A percentile compares a stretch with the other conserved stretches of the same genome.
These are phyloP conservation scores for Haplographium delicatum DNA, from an alignment of 495 filamentous ascomycete species.

Conservation along the genomic window DNA sequence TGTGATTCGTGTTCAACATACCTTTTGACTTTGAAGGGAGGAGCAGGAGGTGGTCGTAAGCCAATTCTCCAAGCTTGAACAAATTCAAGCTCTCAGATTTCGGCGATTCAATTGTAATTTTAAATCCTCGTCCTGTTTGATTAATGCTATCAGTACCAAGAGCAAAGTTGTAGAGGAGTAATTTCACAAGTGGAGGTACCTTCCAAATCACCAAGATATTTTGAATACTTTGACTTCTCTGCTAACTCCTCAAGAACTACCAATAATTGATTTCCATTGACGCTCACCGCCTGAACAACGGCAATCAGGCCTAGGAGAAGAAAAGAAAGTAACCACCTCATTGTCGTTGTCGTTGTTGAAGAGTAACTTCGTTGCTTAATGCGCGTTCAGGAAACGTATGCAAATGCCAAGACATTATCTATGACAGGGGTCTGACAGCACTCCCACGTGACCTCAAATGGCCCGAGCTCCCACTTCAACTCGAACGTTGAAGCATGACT, in stretches of 20 bases:
- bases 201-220: conserved; percentile 75
- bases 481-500: conserved; percentile 5
- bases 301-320: conserved; percentile 58
- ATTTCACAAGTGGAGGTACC: conserved; percentile 40
- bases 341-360: conserved; percentile 37
- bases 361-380: conserved; percentile 18
- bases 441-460: conserved; percentile 24
- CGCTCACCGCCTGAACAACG: conserved; percentile 70
- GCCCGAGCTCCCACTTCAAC: conserved; percentile 24
- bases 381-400: conserved; percentile 26
- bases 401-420: conserved; percentile 27
- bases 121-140: conserved; percentile 70
- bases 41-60: conserved; percentile 85
- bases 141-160: conserved; percentile 11
- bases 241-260: conserved; percentile 79
- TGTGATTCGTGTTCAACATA: conserved; percentile 29
- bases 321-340: conserved; percentile 73
- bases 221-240: conserved; percentile 75
- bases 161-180: not conserved
- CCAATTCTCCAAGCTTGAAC: conserved; percentile 80
- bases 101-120: conserved; percentile 73
- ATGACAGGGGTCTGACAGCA: conserved; percentile 11
- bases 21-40: conserved; percentile 87
- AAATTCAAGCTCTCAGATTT: conserved; percentile 78
- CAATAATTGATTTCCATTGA: conserved; percentile 72